Percentiles rank a stretch among this genome's conserved stretches.
phyloP scores from a whole-genome alignment of 345 rosid species.

The Passiflora organensis region DNA sequence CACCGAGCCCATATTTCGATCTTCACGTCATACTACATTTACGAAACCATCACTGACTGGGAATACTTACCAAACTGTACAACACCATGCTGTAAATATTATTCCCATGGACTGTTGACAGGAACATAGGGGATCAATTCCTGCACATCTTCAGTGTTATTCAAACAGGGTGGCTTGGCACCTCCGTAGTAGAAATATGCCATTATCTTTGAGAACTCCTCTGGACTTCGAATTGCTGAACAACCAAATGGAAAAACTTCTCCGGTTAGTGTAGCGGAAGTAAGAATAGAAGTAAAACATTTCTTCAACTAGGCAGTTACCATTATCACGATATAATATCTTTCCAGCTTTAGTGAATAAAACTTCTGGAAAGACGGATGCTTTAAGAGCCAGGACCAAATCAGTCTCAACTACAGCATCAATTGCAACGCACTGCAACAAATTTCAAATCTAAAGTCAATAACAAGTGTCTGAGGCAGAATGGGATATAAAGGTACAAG shows the following conservation, averaged over 20 bases:
- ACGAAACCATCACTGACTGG: too few relatives aligned
- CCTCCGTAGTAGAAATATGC: slow-evolving; percentile 92
- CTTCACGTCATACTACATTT: too few relatives aligned
- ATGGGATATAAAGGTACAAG: not conserved
- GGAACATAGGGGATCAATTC: slow-evolving; percentile 55
- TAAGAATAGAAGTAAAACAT: not conserved
- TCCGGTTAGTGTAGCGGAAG: not conserved
- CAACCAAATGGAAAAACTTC: not conserved
- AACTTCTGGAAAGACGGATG: slow-evolving; percentile 60
- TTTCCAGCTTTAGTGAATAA: slow-evolving; percentile 85
- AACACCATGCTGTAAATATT: not conserved
- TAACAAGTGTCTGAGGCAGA: not conserved
- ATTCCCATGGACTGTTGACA: slow-evolving; percentile 19
- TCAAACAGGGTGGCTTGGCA: slow-evolving; percentile 65
- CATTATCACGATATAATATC: slow-evolving; percentile 79
- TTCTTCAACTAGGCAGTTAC: slow-evolving; percentile 25
- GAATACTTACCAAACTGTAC: too few relatives aligned
- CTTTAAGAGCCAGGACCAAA: slow-evolving; percentile 65
- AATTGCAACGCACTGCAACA: slow-evolving; percentile 71
- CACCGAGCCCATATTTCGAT: too few relatives aligned
- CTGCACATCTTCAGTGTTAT: slow-evolving; percentile 22
- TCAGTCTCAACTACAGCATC: slow-evolving; percentile 70
- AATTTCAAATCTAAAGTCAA: slow-evolving; percentile 8
- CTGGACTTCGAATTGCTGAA: slow-evolving; percentile 61
- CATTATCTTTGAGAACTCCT: slow-evolving; percentile 76